A percentile compares a stretch with the other conserved stretches of the same genome.
Evolutionary conservation across 345 rosid species (phyloP).

Genomic region (Noccaea bulbosa): DNA sequence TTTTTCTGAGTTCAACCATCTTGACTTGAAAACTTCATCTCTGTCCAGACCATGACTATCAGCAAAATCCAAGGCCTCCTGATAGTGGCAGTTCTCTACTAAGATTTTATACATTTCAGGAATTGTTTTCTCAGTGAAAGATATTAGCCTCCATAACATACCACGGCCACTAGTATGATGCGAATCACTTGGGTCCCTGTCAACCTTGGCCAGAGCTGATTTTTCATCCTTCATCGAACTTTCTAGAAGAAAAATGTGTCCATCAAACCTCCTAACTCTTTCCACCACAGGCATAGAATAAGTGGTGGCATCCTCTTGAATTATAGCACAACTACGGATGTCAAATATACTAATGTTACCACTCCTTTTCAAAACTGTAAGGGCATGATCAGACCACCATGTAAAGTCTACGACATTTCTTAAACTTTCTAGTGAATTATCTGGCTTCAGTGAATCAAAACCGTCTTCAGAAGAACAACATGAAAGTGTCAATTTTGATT

Average conservation of each 20-base stretch:
- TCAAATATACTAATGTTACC: constrained; percentile 65
- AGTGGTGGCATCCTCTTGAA: constrained; percentile 57
- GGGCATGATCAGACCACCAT: constrained; percentile 89
- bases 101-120: constrained; percentile 79
- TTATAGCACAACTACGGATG: constrained; percentile 53
- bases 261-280: constrained; percentile 57
- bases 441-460: constrained; percentile 43
- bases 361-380: constrained; percentile 60
- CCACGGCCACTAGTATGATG: constrained; percentile 42
- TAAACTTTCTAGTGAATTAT: constrained; percentile 47
- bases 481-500: constrained; percentile 48
- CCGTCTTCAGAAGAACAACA: constrained; percentile 42
- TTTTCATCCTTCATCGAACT: constrained; percentile 48
- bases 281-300: constrained; percentile 71
- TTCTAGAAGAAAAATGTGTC: constrained; percentile 73
- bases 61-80: constrained; percentile 83
- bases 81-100: constrained; percentile 60
- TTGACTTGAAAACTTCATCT: constrained; percentile 80
- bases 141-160: constrained; percentile 68
- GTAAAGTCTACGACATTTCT: constrained; percentile 68
- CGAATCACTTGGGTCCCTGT: constrained; percentile 46
- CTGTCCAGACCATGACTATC: constrained; percentile 72
- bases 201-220: constrained; percentile 42
- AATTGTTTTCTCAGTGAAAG: constrained; percentile 78
- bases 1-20: constrained; percentile 75